A percentile compares a stretch with the other conserved stretches of the same genome.
These are phyloP conservation scores for Penicillium sp. DNA, from an alignment of 2,329 filamentous ascomycete genomes.

Conservation along the genomic window DNA sequence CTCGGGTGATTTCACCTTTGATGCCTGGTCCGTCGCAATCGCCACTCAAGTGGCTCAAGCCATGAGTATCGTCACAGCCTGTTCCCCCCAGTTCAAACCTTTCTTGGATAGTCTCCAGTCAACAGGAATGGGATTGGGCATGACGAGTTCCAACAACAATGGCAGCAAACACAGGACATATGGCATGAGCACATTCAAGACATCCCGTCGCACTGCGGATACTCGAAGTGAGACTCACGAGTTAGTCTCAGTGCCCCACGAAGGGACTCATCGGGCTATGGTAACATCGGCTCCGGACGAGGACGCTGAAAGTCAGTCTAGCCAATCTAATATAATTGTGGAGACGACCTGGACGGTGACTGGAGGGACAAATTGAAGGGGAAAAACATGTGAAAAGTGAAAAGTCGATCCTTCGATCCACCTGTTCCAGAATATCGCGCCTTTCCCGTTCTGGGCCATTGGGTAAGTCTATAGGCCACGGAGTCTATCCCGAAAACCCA, in stretches of 20 bases:
- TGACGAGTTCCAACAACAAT: constrained; percentile 9
- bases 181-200: constrained; percentile 9
- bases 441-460: not conserved
- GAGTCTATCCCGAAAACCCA: not conserved
- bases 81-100: constrained; percentile 30
- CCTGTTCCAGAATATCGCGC: not conserved
- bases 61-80: constrained; percentile 29
- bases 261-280: constrained; percentile 10
- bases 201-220: constrained; percentile 4
- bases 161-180: constrained; percentile 16
- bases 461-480: not conserved
- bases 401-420: not conserved
- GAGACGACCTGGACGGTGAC: constrained; percentile 25
- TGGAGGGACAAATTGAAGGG: constrained; percentile 1
- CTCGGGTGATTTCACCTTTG: constrained; percentile 16
- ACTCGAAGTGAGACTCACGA: constrained; percentile 15
- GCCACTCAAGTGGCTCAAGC: constrained; percentile 18
- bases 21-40: constrained; percentile 20
- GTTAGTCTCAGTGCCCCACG: constrained; percentile 8
- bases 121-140: constrained; percentile 25
- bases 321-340: constrained; percentile 25
- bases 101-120: constrained; percentile 31
- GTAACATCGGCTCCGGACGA: constrained; percentile 16
- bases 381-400: not conserved
- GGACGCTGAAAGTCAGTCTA: constrained; percentile 25